Base-by-base conservation (phyloP, 225 moss, liverwort and hornwort genomes). In the Anthoceros angustus region DNA sequence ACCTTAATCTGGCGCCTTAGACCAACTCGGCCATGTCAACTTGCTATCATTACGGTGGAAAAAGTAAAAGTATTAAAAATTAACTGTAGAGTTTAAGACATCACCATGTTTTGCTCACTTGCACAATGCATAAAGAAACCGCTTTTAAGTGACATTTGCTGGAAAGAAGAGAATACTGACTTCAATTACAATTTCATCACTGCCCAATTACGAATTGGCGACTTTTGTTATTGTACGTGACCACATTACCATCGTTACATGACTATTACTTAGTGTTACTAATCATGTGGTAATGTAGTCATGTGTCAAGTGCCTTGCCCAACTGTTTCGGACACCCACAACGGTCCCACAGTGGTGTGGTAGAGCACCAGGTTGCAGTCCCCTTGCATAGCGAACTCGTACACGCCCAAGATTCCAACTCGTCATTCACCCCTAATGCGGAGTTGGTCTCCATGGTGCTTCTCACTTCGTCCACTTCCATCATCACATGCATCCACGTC, bases 1-100 rank as follows among this genome's bases (percentile, higher is more conserved):
- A 79, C 77, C 77, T 82, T 79, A 82, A 76, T 82, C 75, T 77
- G 79, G 79, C 75, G 82, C 79, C 77, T 82, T 85, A 77, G 82
- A 85, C 79, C 77, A 79, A 79, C 84, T 85, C 79, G 82, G 82
- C 84, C 82, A 81, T 84, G 76, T 84, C 76, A 80, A 80, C 83
- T n/a, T n/a, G n/a, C n/a, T n/a, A n/a, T n/a, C n/a, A n/a, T n/a
- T n/a, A n/a, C n/a, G n/a, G n/a, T n/a, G n/a, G n/a, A n/a, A n/a
- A n/a, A n/a, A n/a, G n/a, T n/a, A n/a, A n/a, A n/a, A n/a, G n/a
- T n/a, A n/a, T n/a, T n/a, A n/a, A n/a, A n/a, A n/a, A n/a, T n/a
- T n/a, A n/a, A n/a, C n/a, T n/a, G n/a, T n/a, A n/a, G n/a, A n/a
- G n/a, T n/a, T n/a, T n/a, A n/a, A n/a, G n/a, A n/a, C n/a, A n/a